phyloP scores from a whole-genome alignment of 768 basidiomycete genomes.

The Boletus eberwhitei region DNA sequence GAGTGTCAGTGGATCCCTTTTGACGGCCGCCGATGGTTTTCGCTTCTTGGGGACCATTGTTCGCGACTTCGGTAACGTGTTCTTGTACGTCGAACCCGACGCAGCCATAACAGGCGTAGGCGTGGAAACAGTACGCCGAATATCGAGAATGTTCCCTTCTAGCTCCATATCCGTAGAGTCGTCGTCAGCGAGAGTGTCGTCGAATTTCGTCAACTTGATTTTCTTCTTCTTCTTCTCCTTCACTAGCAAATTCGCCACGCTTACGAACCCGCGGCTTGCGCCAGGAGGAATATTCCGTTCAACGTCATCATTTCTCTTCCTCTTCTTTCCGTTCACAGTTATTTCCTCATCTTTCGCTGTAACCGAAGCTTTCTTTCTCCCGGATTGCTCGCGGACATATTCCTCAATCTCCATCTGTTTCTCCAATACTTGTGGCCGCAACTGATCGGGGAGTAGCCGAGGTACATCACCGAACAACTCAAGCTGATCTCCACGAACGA shows the following conservation, averaged over 20 bases:
- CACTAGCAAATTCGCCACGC: slow-evolving; percentile 57
- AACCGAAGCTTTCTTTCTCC: slow-evolving; percentile 31
- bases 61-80: slow-evolving; percentile 42
- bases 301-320: slow-evolving; percentile 68
- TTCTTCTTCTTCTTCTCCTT: slow-evolving; percentile 52
- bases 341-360: slow-evolving; percentile 25
- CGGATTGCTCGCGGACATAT: slow-evolving; percentile 53
- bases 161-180: slow-evolving; percentile 70
- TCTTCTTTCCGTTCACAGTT: slow-evolving; percentile 45
- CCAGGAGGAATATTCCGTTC: slow-evolving; percentile 69
- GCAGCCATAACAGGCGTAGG: slow-evolving; percentile 43
- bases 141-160: slow-evolving; percentile 48
- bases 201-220: slow-evolving; percentile 41
- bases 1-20: slow-evolving; percentile 26
- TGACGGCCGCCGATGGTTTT: slow-evolving; percentile 20
- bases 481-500: slow-evolving; percentile 79
- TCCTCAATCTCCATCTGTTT: slow-evolving; percentile 80
- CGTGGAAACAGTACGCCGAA: slow-evolving; percentile 49
- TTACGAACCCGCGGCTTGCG: slow-evolving; percentile 71
- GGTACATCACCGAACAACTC: slow-evolving; percentile 93
- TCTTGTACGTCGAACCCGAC: slow-evolving; percentile 34
- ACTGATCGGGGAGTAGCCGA: slow-evolving; percentile 74
- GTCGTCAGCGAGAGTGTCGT: slow-evolving; percentile 49
- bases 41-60: slow-evolving; percentile 36
- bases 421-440: slow-evolving; percentile 76